These are phyloP conservation scores for Metarhizium sp. DNA, from an alignment of 2,329 filamentous ascomycete species.

Conservation along the genomic window DNA sequence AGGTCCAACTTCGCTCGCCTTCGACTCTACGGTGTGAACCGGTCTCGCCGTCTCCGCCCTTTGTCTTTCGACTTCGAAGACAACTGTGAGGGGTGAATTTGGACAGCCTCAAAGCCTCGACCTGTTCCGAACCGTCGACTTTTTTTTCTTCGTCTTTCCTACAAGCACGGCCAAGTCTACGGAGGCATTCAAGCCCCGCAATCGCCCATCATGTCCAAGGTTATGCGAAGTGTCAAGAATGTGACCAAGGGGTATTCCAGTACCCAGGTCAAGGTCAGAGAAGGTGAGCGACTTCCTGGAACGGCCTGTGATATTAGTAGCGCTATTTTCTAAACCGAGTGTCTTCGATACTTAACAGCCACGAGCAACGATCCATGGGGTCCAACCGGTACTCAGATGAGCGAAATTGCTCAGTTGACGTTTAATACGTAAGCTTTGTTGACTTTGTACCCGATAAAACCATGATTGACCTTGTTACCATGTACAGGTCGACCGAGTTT, in stretches of 20 bases:
- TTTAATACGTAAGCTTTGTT: conserved; percentile 72
- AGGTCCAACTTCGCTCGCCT: neutral
- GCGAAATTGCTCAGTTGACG: conserved; percentile 94
- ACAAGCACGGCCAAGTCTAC: neutral
- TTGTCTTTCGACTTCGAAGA: neutral
- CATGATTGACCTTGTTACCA: neutral
- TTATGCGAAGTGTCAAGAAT: conserved; percentile 96
- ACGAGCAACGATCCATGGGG: conserved; percentile 99
- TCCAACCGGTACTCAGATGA: conserved; percentile 95
- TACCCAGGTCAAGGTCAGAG: conserved; percentile 95
- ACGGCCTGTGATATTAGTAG: conserved; percentile 1
- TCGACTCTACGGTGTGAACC: neutral
- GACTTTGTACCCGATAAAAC: neutral
- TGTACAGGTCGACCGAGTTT: conserved; percentile 78
- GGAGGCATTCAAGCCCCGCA: conserved; percentile 5
- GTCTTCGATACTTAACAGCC: conserved; percentile 42
- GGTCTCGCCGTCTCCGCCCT: neutral
- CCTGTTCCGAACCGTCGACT: neutral
- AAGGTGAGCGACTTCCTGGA: conserved; percentile 50
- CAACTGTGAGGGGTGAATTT: neutral
- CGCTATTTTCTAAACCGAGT: conserved; percentile 8
- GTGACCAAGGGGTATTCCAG: conserved; percentile 97
- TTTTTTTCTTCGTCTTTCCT: neutral
- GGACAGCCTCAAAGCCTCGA: neutral
- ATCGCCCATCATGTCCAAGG: conserved; percentile 71